A percentile compares a stretch with the other conserved stretches of the same genome.
These are phyloP conservation scores for Incumbomyces lentus DNA, from an alignment of 2,329 filamentous ascomycete species.

Conservation along the genomic window DNA sequence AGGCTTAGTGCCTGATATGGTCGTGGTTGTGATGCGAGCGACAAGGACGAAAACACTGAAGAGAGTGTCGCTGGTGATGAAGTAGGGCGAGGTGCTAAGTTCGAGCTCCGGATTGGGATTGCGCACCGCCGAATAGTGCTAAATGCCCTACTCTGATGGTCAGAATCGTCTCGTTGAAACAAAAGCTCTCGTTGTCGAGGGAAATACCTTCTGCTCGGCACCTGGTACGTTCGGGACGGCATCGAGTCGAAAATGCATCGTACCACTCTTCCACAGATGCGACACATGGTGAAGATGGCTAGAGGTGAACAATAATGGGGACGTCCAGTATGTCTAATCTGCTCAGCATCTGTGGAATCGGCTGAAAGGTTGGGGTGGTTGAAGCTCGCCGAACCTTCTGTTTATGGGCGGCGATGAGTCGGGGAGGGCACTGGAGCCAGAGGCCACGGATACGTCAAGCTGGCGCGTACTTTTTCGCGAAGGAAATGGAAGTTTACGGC, in stretches of 20 bases:
- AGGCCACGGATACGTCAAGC: too few species aligned
- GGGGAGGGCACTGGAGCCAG: too few species aligned
- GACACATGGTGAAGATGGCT: slow-evolving; percentile 16
- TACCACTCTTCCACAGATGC: slow-evolving; percentile 19
- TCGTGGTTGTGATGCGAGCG: slow-evolving; percentile 6
- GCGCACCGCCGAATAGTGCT: slow-evolving; percentile 13
- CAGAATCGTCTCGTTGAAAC: background rate
- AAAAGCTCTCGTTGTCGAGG: too few species aligned
- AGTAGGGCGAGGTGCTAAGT: background rate
- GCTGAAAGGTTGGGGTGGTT: background rate
- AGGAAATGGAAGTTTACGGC: too few species aligned
- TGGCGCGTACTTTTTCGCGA: too few species aligned
- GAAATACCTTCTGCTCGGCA: slow-evolving; percentile 14
- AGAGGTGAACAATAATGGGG: too few species aligned
- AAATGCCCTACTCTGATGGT: slow-evolving; percentile 12
- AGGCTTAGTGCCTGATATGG: background rate
- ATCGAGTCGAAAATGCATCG: slow-evolving; percentile 22
- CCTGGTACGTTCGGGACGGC: slow-evolving; percentile 17
- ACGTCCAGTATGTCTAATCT: too few species aligned
- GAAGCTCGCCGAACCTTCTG: slow-evolving; percentile 13
- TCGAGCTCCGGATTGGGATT: too few species aligned
- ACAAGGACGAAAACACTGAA: slow-evolving; percentile 10
- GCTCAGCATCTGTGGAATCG: too few species aligned
- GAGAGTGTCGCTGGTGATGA: slow-evolving; percentile 10
- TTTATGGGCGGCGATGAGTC: background rate